Evolutionary conservation across 164 flowering plant species (phyloP).

Genomic region (Umbellularia californica): DNA sequence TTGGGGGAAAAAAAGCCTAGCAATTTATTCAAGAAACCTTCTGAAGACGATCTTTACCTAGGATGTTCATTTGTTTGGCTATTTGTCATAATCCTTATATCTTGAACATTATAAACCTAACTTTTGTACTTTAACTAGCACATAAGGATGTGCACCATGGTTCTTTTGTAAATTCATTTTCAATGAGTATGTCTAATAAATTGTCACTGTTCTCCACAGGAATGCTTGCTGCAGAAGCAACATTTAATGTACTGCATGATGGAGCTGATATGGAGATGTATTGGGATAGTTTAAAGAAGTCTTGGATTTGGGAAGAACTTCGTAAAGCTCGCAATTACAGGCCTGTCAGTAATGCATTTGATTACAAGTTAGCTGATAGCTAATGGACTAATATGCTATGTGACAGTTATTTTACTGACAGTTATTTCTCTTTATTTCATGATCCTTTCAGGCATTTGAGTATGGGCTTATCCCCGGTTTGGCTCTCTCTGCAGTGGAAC

Average conservation of each 20-base stretch:
- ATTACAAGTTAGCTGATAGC: background rate
- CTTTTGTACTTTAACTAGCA: background rate
- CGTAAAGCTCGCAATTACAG: slow-evolving; percentile 76
- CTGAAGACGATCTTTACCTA: background rate
- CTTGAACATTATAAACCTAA: background rate
- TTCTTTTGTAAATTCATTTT: background rate
- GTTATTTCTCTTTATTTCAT: background rate
- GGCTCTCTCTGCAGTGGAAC: slow-evolving; percentile 79
- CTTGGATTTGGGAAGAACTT: slow-evolving; percentile 98
- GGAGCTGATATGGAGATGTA: slow-evolving; percentile 55
- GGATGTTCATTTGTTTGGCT: background rate
- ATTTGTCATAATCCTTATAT: background rate
- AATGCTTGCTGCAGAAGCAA: slow-evolving; percentile 94
- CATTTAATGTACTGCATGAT: slow-evolving; percentile 54
- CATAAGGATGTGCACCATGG: background rate
- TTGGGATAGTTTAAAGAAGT: slow-evolving; percentile 64
- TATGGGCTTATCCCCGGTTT: slow-evolving; percentile 86
- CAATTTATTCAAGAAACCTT: background rate
- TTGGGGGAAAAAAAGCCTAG: background rate
- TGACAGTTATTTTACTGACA: background rate
- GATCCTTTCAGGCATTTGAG: slow-evolving; percentile 70
- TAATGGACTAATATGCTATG: background rate
- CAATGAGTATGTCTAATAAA: background rate
- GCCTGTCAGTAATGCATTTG: slow-evolving; percentile 53
- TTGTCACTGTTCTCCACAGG: slow-evolving; percentile 34